phyloP scores from a whole-genome alignment of 1,284 basidiomycete species.

The Leccinum pachyderme region DNA sequence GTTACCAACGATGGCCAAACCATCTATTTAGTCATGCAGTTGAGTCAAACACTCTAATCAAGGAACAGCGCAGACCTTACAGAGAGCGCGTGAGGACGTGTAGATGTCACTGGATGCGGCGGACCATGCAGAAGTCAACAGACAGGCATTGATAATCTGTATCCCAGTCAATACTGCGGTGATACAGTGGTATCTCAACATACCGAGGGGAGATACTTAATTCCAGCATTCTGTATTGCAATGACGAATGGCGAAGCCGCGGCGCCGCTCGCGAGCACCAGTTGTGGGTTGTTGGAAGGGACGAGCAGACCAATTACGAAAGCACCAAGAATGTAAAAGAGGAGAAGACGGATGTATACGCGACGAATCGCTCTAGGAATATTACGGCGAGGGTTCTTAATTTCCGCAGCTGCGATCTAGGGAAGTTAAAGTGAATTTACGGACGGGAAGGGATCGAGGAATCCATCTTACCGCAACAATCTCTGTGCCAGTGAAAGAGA shows the following conservation, averaged over 20 bases:
- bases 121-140: conserved; percentile 84
- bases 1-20: conserved; percentile 73
- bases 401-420: conserved; percentile 66
- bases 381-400: conserved; percentile 51
- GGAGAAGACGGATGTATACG: conserved; percentile 66
- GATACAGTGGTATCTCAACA: neutral
- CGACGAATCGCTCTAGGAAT: conserved; percentile 60
- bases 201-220: conserved; percentile 56
- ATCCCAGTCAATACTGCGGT: conserved; percentile 27
- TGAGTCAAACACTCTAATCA: neutral
- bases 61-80: conserved; percentile 40
- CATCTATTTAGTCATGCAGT: conserved; percentile 48
- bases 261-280: conserved; percentile 43
- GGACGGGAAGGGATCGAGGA: neutral
- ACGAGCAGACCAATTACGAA: conserved; percentile 65
- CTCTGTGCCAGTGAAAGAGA: conserved; percentile 76
- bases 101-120: conserved; percentile 85
- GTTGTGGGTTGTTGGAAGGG: conserved; percentile 49
- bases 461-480: conserved; percentile 64
- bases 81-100: conserved; percentile 77
- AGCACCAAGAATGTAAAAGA: conserved; percentile 56
- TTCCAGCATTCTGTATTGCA: conserved; percentile 60
- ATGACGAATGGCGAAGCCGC: conserved; percentile 73
- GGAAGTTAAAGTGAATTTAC: conserved; percentile 11
- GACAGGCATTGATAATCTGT: conserved; percentile 84